Conservation (phyloP, 2,329 filamentous ascomycete species). For the Cercospora janseana region DNA sequence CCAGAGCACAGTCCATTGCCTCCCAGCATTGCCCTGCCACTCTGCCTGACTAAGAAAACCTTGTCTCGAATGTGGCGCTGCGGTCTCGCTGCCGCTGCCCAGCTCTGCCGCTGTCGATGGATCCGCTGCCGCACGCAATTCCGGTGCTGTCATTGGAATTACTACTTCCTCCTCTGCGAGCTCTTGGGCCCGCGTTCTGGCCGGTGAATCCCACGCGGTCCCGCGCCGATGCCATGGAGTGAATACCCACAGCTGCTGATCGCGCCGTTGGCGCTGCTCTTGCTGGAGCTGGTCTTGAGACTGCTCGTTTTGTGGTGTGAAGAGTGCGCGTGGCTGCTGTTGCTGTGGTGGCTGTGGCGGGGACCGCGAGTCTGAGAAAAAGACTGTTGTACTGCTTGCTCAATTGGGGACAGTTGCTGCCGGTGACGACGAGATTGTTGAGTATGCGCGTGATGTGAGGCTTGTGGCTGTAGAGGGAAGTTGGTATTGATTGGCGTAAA, state of each 20-base stretch:
- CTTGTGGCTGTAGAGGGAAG: slow-evolving; percentile 16
- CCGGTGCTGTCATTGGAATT: not conserved
- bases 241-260: slow-evolving; percentile 7
- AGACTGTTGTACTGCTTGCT: slow-evolving; percentile 24
- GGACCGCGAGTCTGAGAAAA: slow-evolving; percentile 32
- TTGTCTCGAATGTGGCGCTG: too few species aligned
- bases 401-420: slow-evolving; percentile 16
- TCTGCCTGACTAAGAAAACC: not conserved
- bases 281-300: slow-evolving; percentile 8
- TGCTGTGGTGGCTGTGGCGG: slow-evolving; percentile 22
- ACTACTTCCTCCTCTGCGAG: slow-evolving; percentile 27
- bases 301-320: slow-evolving; percentile 14
- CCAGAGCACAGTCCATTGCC: slow-evolving; percentile 24
- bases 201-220: slow-evolving; percentile 26
- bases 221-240: slow-evolving; percentile 19
- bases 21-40: slow-evolving; percentile 24
- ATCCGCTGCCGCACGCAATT: not conserved
- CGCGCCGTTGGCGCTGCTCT: slow-evolving; percentile 10
- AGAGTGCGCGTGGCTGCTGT: slow-evolving; percentile 5
- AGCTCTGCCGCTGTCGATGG: not conserved
- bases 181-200: slow-evolving; percentile 20
- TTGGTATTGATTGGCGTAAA: slow-evolving; percentile 29
- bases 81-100: not conserved
- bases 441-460: slow-evolving; percentile 10
- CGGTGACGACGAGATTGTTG: slow-evolving; percentile 23